These are phyloP conservation scores for Pythium monospermum DNA, from an alignment of 352 stramenopile genomes.

Conservation along the genomic window DNA sequence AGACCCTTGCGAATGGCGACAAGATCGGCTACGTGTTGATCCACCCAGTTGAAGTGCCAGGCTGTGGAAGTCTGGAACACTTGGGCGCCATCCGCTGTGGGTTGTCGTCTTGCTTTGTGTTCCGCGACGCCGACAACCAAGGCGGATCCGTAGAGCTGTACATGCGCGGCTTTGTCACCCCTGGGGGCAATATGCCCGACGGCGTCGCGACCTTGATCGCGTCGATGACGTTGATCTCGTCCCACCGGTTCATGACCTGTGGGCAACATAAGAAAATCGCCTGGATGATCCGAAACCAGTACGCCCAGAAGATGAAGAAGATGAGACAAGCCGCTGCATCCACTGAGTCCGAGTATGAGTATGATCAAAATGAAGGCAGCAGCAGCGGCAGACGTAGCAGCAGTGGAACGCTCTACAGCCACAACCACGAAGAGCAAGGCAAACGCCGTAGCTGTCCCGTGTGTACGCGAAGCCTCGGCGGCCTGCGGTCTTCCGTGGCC, in stretches of 20 bases:
- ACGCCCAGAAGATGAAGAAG: no score
- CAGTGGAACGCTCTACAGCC: no score
- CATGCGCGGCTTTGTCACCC: constrained; percentile 40
- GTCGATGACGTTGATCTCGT: constrained; percentile 3
- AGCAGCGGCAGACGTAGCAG: no score
- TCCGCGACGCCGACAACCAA: constrained; percentile 31
- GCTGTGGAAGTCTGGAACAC: constrained; percentile 1
- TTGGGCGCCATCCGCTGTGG: constrained; percentile 36
- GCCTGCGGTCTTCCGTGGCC: not conserved
- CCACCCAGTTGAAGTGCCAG: constrained; percentile 10
- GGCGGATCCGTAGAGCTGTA: constrained; percentile 35
- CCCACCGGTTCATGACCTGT: constrained; percentile 1
- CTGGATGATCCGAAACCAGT: no score
- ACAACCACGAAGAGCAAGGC: no score
- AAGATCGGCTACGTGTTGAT: constrained; percentile 7
- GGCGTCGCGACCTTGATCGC: not conserved
- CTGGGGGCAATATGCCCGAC: constrained; percentile 13
- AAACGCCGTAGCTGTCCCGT: constrained; percentile 3
- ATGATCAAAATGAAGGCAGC: no score
- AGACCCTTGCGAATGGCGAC: not conserved
- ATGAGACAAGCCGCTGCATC: not conserved
- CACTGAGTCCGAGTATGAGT: no score
- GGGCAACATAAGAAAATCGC: constrained; percentile 16
- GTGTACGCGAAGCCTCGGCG: not conserved
- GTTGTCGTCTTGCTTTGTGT: constrained; percentile 42